Base-by-base conservation (phyloP, 768 basidiomycete species). In the Bullera alba region DNA sequence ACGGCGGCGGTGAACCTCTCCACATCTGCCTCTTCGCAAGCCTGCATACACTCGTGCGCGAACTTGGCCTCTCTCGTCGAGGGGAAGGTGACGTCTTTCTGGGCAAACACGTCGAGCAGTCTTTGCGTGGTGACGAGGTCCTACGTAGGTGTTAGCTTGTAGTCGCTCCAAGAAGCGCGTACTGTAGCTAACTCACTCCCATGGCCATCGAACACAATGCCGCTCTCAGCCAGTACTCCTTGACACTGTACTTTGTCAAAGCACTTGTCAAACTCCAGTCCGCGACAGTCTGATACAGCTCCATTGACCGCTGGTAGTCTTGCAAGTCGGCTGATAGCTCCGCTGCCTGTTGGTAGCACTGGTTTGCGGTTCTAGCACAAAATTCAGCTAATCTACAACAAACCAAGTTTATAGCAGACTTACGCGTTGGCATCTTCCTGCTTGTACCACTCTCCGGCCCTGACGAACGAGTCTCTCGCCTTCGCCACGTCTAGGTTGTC, bases 221-320 rank as follows among this genome's bases (percentile, higher is more conserved):
- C 2, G 90, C 80, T 61, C 83, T 79, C 29, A 97, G 77, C 89
- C 91, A 97, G 66, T 93, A 93, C 60, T 97, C 95, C 75, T 97
- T 96, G 61, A 96, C 95, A 55, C 86, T 90, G 76, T 96, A 99
- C 73, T 90, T 91, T n/a, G 95, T 97, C 61, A 97, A 75, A 7
- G 84, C 77, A 17, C 86, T 88, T 0, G 74, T 75, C 36, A 96
- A 77, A 7, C 85, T 87, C 67, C 86, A 83, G 56, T 84, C 79
- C 4, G 90, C 93, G 38, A 97, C 92, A 65, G 84, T 82, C 65
- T 91, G 87, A 61, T 93, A 99, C 53, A 83, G 83, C 53, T 82
- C 77, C 61, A 96, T 89, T 12, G 95, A 92, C 56, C 81, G 78
- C 14, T 81, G 76, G 70, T 83, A 97, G 61, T 96, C 81, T 53